Percentiles rank a stretch among this genome's conserved stretches.
Conservation (phyloP, 1,139 yeast species). For the Suhomyces yuchorum region DNA sequence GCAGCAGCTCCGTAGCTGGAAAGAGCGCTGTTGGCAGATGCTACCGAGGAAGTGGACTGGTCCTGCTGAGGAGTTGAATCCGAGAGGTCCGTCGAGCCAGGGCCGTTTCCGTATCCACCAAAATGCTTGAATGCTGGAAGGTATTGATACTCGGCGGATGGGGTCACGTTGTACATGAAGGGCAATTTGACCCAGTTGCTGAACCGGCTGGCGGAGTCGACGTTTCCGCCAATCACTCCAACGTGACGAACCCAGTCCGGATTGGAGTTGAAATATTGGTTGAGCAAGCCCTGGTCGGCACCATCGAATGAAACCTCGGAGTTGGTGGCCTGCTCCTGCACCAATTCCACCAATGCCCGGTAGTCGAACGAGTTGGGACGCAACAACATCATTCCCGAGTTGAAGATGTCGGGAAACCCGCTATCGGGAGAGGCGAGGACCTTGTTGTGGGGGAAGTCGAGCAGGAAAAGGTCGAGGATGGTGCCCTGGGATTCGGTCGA, state of each 20-base stretch:
- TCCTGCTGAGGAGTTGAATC: background rate
- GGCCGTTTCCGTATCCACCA: conserved; percentile 18
- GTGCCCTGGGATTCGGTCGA: conserved; percentile 28
- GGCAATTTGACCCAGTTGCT: conserved; percentile 71
- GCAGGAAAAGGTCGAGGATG: conserved; percentile 31
- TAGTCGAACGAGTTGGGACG: conserved; percentile 57
- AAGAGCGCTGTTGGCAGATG: conserved; percentile 22
- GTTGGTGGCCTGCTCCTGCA: conserved; percentile 22
- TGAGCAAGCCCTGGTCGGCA: conserved; percentile 92
- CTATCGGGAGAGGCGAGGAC: conserved; percentile 84
- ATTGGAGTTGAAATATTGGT: conserved; percentile 66
- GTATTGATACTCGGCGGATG: conserved; percentile 78
- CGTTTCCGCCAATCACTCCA: conserved; percentile 6
- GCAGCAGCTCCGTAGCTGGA: conserved; percentile 32
- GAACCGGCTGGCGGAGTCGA: conserved; percentile 8
- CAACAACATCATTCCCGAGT: conserved; percentile 79
- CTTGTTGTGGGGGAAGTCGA: conserved; percentile 38
- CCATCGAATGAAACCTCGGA: conserved; percentile 70
- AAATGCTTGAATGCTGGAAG: conserved; percentile 77
- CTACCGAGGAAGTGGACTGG: background rate
- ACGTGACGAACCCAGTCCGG: conserved; percentile 43
- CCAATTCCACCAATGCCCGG: conserved; percentile 42
- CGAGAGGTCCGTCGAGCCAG: no score
- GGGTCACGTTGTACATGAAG: conserved; percentile 83
- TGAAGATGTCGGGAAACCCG: conserved; percentile 96